Base-by-base conservation (phyloP, 495 filamentous ascomycete genomes). In the Trichoderma reesei region DNA sequence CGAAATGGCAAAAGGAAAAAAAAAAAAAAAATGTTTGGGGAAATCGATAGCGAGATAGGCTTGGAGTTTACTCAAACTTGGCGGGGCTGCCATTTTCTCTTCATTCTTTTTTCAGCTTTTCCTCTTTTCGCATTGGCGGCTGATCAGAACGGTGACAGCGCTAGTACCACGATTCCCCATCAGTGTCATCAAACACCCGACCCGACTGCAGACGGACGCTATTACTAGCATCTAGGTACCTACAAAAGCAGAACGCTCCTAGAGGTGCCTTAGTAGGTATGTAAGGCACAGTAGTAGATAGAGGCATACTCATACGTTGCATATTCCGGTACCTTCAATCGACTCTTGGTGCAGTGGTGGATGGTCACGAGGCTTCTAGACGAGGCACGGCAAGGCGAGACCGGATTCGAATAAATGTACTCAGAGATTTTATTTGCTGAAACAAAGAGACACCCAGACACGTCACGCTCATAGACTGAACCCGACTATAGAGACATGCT, bases 391-490 rank as follows among this genome's bases (percentile, higher is more conserved):
- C 11, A 56, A 14, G 11, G 20, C 51, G 1, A 56, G 26, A 26
- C 51, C 33, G 34, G 31, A n/a, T 13, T 33, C 13, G 31, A 33
- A 33, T 36, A 56, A 36, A 31, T 13, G 34, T 56, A 56, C 20
- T 16, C 7, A 56, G n/a, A 36, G 20, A 10, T 56, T 11, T 56
- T 56, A 56, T 56, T 56, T 56, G 51, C 51, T 56, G 51, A 18
- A 16, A 56, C 18, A 34, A 34, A 26, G 51, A 56, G 51, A 56
- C 26, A 36, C 51, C 26, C 31, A 36, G 51, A 34, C 8, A 56
- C 51, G 34, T 56, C 26, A 56, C 51, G 51, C 51, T 56, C 51
- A 56, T 56, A 56, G 51, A 56, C 51, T 56, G 34, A 48, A 56
- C 34, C 51, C 51, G 11, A 26, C 51, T 56, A 56, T 56, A 56